Evolutionary conservation across 2,329 filamentous ascomycete species (phyloP).

Genomic region (Aspergillus fumigatiaffinis): DNA sequence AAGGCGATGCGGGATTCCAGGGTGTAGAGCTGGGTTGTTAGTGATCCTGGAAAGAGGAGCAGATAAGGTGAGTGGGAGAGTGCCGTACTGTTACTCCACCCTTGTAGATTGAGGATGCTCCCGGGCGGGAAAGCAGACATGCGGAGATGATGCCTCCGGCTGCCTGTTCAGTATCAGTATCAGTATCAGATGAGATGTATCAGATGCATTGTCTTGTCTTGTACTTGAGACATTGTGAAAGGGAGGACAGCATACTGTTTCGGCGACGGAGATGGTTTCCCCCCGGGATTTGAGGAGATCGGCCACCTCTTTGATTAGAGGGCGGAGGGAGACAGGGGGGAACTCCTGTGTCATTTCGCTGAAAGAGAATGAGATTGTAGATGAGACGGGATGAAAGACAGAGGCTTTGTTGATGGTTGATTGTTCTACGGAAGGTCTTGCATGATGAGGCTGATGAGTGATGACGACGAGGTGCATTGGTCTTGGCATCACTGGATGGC

Average conservation of each 20-base stretch:
- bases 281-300: constrained; percentile 51
- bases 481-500: neutral
- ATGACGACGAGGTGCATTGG: neutral
- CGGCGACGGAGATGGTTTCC: constrained; percentile 58
- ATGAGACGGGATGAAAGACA: neutral
- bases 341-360: constrained; percentile 18
- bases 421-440: neutral
- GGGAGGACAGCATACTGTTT: constrained; percentile 46
- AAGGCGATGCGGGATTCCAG: constrained; percentile 55
- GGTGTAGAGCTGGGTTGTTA: constrained; percentile 47
- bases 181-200: neutral
- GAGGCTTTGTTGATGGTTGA: neutral
- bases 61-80: neutral
- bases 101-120: constrained; percentile 56
- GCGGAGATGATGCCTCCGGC: constrained; percentile 61
- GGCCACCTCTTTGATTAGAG: constrained; percentile 48
- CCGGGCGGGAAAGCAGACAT: constrained; percentile 55
- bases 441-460: neutral
- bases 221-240: neutral
- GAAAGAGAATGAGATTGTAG: neutral
- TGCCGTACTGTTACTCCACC: constrained; percentile 54
- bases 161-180: constrained; percentile 37
- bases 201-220: neutral
- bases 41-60: neutral
- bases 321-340: constrained; percentile 34